Evolutionary conservation across 2,329 filamentous ascomycete genomes (phyloP).

Genomic region (Claviceps pazoutovae): DNA sequence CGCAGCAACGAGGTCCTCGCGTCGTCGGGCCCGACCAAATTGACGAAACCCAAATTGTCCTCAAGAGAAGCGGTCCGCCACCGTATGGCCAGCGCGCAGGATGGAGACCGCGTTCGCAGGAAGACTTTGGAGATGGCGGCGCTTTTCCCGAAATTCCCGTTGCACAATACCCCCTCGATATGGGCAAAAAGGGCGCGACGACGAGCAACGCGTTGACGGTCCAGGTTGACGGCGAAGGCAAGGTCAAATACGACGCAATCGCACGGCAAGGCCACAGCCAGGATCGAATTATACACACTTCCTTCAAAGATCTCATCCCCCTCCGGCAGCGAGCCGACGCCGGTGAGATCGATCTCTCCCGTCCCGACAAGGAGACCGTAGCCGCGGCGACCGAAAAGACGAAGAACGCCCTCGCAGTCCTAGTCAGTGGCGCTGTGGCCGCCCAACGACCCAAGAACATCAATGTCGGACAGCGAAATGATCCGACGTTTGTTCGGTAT

Average conservation of each 20-base stretch:
- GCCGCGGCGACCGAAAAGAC: slow-evolving; percentile 76
- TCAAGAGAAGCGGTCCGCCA: slow-evolving; percentile 73
- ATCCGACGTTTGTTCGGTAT: slow-evolving; percentile 89
- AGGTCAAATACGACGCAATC: slow-evolving; percentile 93
- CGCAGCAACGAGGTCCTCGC: slow-evolving; percentile 65
- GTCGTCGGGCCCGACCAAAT: slow-evolving; percentile 68
- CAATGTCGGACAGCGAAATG: slow-evolving; percentile 63
- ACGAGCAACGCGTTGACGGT: slow-evolving; percentile 82
- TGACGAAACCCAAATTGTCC: slow-evolving; percentile 72
- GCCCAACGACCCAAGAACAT: slow-evolving; percentile 95
- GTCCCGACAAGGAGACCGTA: slow-evolving; percentile 75
- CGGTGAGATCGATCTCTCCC: slow-evolving; percentile 75
- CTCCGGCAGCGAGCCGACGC: slow-evolving; percentile 84
- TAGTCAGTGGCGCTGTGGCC: slow-evolving; percentile 75
- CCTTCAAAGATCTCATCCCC: slow-evolving; percentile 93
- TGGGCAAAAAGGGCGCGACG: slow-evolving; percentile 66
- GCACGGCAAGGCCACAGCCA: slow-evolving; percentile 78
- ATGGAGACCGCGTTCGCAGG: slow-evolving; percentile 79
- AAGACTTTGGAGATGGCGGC: slow-evolving; percentile 93
- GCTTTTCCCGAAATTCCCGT: slow-evolving; percentile 89
- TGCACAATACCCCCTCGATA: slow-evolving; percentile 89
- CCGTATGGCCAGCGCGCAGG: slow-evolving; percentile 74
- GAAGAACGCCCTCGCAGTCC: slow-evolving; percentile 65
- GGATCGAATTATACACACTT: slow-evolving; percentile 76
- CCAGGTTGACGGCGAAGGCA: slow-evolving; percentile 80